These are phyloP conservation scores for Chlamydomonas sp. DNA, from an alignment of 139 green algal genomes.

Conservation along the genomic window DNA sequence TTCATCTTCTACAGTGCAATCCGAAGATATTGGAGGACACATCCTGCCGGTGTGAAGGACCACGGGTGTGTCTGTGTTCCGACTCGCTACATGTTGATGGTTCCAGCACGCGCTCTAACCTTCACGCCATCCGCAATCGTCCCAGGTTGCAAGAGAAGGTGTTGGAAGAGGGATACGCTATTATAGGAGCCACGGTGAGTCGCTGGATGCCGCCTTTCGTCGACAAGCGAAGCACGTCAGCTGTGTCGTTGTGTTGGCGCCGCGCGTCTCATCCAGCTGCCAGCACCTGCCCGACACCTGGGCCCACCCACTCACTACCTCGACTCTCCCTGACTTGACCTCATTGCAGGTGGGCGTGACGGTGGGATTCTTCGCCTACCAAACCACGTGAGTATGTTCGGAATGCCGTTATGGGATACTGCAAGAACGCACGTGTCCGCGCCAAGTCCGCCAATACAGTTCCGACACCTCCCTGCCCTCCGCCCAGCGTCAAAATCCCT, in stretches of 20 bases:
- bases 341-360: too few relatives aligned
- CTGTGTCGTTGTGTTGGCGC: background rate
- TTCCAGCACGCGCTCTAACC: background rate
- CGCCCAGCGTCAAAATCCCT: too few relatives aligned
- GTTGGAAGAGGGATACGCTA: constrained; percentile 3
- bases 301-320: too few relatives aligned
- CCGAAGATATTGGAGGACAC: background rate
- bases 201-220: background rate
- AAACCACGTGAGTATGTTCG: too few relatives aligned
- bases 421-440: too few relatives aligned
- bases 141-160: constrained; percentile 19
- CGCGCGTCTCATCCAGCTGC: too few relatives aligned
- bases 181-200: constrained; percentile 9
- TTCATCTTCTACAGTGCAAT: constrained; percentile 5
- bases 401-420: too few relatives aligned
- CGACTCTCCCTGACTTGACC: too few relatives aligned
- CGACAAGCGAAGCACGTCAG: background rate
- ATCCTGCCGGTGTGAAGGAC: background rate
- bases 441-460: too few relatives aligned
- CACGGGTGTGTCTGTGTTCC: background rate
- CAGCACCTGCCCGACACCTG: too few relatives aligned
- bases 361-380: too few relatives aligned
- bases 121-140: background rate
- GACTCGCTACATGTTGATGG: background rate
- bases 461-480: too few relatives aligned